A percentile compares a stretch with the other conserved stretches of the same genome.
phyloP scores from a whole-genome alignment of 768 basidiomycete genomes.

The Podaxis mareebaensis region DNA sequence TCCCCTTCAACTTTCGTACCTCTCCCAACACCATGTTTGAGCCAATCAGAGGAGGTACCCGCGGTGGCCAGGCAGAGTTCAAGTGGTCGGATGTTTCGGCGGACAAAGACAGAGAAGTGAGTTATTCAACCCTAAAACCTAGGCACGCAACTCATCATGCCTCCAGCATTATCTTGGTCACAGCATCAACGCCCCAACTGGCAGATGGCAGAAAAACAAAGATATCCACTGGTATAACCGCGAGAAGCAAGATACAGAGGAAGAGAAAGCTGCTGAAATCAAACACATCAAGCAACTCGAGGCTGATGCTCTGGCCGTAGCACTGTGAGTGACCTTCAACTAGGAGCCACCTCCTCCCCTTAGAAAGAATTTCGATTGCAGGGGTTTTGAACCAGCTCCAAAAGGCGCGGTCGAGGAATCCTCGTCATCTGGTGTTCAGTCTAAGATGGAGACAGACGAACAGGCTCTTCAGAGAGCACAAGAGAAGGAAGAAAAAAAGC shows the following conservation, averaged over 20 bases:
- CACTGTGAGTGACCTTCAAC: slow-evolving; percentile 48
- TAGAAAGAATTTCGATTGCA: slow-evolving; percentile 26
- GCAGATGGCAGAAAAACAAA: slow-evolving; percentile 97
- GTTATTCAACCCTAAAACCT: slow-evolving; percentile 15
- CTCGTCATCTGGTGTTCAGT: slow-evolving; percentile 22
- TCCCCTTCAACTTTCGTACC: too few relatives aligned
- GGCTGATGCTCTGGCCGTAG: slow-evolving; percentile 82
- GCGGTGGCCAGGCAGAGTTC: slow-evolving; percentile 90
- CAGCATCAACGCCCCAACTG: slow-evolving; percentile 92
- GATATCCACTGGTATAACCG: slow-evolving; percentile 95
- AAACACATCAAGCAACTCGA: slow-evolving; percentile 83
- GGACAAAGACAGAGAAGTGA: slow-evolving; percentile 91
- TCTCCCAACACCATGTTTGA: slow-evolving; percentile 61
- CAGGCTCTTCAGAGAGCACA: slow-evolving; percentile 21
- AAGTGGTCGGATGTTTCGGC: slow-evolving; percentile 90
- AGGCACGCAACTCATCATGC: slow-evolving; percentile 3
- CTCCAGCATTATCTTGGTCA: slow-evolving; percentile 91
- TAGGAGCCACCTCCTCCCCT: neutral
- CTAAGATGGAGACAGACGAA: slow-evolving; percentile 27
- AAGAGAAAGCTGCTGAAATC: slow-evolving; percentile 71
- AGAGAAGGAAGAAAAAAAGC: slow-evolving; percentile 46
- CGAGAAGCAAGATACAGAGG: slow-evolving; percentile 45
- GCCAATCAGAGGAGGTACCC: slow-evolving; percentile 84
- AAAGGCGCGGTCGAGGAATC: slow-evolving; percentile 32
- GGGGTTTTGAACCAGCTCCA: slow-evolving; percentile 69